Conservation (phyloP, 2,329 filamentous ascomycete species). For the Xylaria sp. region DNA sequence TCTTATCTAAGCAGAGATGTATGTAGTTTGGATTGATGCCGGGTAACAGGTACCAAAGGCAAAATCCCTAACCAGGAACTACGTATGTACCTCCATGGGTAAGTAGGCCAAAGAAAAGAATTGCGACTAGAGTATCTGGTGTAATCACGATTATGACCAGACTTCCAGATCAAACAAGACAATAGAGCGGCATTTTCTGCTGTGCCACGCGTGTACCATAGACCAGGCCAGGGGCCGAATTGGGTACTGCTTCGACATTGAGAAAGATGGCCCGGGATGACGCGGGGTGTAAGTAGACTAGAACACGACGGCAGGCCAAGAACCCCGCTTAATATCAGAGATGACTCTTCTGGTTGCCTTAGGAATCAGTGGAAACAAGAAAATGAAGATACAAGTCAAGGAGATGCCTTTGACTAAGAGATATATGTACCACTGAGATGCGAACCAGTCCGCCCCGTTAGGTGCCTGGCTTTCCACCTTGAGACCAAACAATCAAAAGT, state of each 20-base stretch:
- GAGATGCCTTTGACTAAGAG: constrained; percentile 6
- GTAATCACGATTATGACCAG: background rate
- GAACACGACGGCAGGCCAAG: constrained; percentile 3
- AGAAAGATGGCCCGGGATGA: background rate
- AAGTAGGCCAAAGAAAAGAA: too few species aligned
- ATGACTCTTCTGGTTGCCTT: constrained; percentile 19
- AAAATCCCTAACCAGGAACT: background rate
- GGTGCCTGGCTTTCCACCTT: background rate
- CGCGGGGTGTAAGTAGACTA: constrained; percentile 1
- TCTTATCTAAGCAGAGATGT: background rate
- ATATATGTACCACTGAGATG: background rate
- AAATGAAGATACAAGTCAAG: background rate
- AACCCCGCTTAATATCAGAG: constrained; percentile 1
- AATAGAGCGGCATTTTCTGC: background rate
- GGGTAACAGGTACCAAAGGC: background rate
- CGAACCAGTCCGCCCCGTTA: constrained; percentile 6
- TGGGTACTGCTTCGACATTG: background rate
- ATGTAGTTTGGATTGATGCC: background rate
- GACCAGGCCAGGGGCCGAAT: background rate
- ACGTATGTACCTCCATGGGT: background rate
- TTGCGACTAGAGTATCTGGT: background rate
- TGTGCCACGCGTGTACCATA: background rate
- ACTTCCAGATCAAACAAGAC: background rate
- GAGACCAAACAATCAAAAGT: constrained; percentile 2
- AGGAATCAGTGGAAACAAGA: background rate